Evolutionary conservation across 345 rosid species (phyloP).

Genomic region (Brassica juncea): DNA sequence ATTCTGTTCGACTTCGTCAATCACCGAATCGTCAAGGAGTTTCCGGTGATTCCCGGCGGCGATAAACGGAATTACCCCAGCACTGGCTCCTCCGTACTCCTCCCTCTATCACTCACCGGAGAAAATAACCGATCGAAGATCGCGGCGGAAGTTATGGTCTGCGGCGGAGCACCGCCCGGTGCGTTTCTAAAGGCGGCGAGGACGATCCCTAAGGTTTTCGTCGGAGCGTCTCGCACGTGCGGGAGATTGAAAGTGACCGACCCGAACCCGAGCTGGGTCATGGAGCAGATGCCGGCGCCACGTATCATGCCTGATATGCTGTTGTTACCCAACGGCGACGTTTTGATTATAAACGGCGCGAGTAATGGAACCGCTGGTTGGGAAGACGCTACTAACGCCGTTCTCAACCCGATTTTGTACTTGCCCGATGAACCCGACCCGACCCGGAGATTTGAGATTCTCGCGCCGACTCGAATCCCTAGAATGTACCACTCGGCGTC

Average conservation of each 20-base stretch:
- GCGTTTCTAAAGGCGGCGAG: conserved; percentile 48
- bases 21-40: conserved; percentile 55
- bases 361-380: conserved; percentile 85
- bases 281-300: conserved; percentile 81
- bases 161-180: conserved; percentile 79
- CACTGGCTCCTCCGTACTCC: conserved; percentile 82
- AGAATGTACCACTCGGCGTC: conserved; percentile 87
- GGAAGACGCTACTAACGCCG: conserved; percentile 67
- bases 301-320: conserved; percentile 80
- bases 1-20: conserved; percentile 54
- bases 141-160: conserved; percentile 69
- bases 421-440: conserved; percentile 46
- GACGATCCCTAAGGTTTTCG: conserved; percentile 36
- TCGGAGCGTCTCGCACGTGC: conserved; percentile 66
- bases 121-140: conserved; percentile 8
- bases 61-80: conserved; percentile 74
- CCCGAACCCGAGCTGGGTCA: conserved; percentile 61
- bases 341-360: conserved; percentile 73
- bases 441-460: conserved; percentile 55
- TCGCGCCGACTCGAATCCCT: conserved; percentile 50
- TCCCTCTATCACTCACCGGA: conserved; percentile 52
- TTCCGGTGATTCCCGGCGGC: conserved; percentile 62
- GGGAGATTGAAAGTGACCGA: conserved; percentile 70
- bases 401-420: conserved; percentile 69
- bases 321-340: conserved; percentile 59